Evolutionary conservation across 2,329 filamentous ascomycete species (phyloP).

Genomic region (Dactylonectria estremocensis): DNA sequence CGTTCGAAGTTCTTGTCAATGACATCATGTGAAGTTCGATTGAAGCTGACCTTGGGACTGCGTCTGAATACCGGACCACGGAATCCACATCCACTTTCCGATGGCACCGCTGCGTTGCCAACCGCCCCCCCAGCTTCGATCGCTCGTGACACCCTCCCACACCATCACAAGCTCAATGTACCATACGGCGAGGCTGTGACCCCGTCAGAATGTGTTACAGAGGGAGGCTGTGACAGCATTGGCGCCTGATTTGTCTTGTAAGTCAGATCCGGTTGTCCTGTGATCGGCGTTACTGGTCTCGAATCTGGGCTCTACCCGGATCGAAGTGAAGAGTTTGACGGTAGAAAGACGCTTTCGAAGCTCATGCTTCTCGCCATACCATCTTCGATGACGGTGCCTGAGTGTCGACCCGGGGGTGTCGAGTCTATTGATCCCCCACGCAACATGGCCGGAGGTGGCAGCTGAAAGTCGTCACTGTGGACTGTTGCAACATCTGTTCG

Average conservation of each 20-base stretch:
- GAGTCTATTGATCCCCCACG: background rate
- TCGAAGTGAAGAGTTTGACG: constrained; percentile 40
- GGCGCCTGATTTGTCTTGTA: background rate
- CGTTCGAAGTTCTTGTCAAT: background rate
- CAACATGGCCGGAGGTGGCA: constrained; percentile 15
- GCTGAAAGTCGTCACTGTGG: constrained; percentile 54
- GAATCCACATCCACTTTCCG: too few species aligned
- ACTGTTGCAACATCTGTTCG: constrained; percentile 54
- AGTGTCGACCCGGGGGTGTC: background rate
- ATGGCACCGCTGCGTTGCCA: background rate
- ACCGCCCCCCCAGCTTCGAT: background rate
- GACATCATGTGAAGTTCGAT: background rate
- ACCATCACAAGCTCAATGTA: background rate
- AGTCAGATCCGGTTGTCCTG: constrained; percentile 3
- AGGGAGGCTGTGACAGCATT: background rate
- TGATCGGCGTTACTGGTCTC: constrained; percentile 14
- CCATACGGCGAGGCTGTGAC: background rate
- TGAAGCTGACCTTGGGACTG: background rate
- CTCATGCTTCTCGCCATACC: background rate
- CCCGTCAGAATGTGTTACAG: background rate
- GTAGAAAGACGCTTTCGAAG: constrained; percentile 27
- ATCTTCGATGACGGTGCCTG: background rate
- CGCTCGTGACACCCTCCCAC: background rate
- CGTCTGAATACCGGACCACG: background rate
- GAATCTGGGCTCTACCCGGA: constrained; percentile 23